Evolutionary conservation across 176 grass and related monocot genomes (phyloP).

Genomic region (Avena insularis): DNA sequence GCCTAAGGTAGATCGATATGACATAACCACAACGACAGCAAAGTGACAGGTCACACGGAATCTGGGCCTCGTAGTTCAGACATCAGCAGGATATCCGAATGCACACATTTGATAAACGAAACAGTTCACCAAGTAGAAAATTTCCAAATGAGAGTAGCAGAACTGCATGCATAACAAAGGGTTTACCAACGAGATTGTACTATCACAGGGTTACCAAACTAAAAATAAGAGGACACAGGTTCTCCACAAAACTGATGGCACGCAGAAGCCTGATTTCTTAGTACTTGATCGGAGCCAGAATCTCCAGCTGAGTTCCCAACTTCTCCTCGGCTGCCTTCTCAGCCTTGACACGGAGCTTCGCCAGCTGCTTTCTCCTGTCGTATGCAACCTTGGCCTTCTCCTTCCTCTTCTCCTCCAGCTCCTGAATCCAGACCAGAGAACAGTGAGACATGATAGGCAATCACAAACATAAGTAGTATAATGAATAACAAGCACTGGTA

Average conservation of each 20-base stretch:
- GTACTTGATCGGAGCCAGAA: conserved; percentile 84
- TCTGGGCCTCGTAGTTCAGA: neutral
- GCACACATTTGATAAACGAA: conserved; percentile 36
- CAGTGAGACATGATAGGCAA: neutral
- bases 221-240: conserved; percentile 20
- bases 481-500: neutral
- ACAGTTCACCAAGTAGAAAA: conserved; percentile 43
- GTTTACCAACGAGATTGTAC: conserved; percentile 43
- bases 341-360: conserved; percentile 75
- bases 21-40: too few species aligned
- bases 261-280: conserved; percentile 36
- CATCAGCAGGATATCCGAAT: neutral
- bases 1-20: too few species aligned
- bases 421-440: conserved; percentile 24
- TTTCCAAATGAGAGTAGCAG: conserved; percentile 40
- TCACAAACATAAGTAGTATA: neutral
- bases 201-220: conserved; percentile 43
- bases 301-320: conserved; percentile 73
- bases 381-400: conserved; percentile 74
- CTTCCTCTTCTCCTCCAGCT: conserved; percentile 90
- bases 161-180: conserved; percentile 32
- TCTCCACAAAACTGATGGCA: conserved; percentile 50
- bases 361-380: conserved; percentile 85
- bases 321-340: conserved; percentile 77
- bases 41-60: too few species aligned